Conservation (phyloP, 768 basidiomycete genomes). For the Leccinum boreale region DNA sequence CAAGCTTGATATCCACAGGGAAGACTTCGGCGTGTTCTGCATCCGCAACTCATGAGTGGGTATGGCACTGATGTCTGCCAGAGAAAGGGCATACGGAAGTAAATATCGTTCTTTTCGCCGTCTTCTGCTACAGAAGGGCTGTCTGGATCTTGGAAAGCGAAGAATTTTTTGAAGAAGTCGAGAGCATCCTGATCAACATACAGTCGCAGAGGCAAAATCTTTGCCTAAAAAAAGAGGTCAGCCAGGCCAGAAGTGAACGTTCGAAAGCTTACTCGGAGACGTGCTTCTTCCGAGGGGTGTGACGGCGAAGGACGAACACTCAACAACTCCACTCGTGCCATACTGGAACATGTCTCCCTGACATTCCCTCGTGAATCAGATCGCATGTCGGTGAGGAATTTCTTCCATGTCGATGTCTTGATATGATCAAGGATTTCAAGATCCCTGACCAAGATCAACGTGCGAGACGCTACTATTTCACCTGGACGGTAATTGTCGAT, state of each 20-base stretch:
- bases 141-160: constrained; percentile 75
- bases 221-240: constrained; percentile 51
- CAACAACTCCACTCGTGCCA: constrained; percentile 84
- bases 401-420: constrained; percentile 98
- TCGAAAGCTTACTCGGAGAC: constrained; percentile 50
- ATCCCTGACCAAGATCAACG: constrained; percentile 64
- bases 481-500: constrained; percentile 61
- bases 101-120: constrained; percentile 42
- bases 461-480: constrained; percentile 58
- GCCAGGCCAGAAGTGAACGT: background rate
- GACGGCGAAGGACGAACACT: constrained; percentile 71
- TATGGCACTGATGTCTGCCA: constrained; percentile 2
- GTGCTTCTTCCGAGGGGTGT: constrained; percentile 68
- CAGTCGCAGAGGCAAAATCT: constrained; percentile 83
- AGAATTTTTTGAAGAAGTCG: constrained; percentile 96
- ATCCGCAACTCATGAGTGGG: background rate
- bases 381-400: constrained; percentile 85
- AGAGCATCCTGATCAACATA: constrained; percentile 99
- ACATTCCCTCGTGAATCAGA: constrained; percentile 85
- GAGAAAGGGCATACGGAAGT: constrained; percentile 58
- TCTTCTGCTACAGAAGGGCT: constrained; percentile 34
- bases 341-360: constrained; percentile 87
- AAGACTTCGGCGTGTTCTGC: constrained; percentile 93
- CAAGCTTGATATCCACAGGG: constrained; percentile 91
- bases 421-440: constrained; percentile 95